Conservation (phyloP, 805 yeast species). For the Candida insectorum region DNA sequence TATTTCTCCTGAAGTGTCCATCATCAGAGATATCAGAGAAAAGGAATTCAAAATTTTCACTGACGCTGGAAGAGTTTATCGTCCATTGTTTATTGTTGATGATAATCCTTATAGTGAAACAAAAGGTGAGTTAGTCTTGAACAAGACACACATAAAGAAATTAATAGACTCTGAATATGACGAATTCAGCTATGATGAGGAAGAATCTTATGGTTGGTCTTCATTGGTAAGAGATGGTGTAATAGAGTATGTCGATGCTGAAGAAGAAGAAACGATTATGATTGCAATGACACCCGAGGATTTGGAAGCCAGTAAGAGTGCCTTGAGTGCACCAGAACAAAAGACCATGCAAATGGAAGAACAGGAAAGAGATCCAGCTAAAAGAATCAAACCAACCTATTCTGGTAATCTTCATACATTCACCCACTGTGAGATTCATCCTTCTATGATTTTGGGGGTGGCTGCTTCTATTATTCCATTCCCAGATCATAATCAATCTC, state of each 20-base stretch:
- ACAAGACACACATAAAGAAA: conserved; percentile 77
- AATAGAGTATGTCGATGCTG: conserved; percentile 96
- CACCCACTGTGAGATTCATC: conserved; percentile 99
- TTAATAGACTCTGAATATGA: conserved; percentile 60
- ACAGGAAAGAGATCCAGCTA: conserved; percentile 66
- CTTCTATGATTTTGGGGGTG: conserved; percentile 97
- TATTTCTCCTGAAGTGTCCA: conserved; percentile 92
- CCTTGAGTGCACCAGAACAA: conserved; percentile 41
- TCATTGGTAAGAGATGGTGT: conserved; percentile 80
- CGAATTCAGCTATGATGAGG: conserved; percentile 50
- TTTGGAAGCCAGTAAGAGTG: conserved; percentile 59
- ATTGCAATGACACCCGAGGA: conserved; percentile 99
- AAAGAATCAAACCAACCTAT: conserved; percentile 73
- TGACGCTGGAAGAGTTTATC: conserved; percentile 97
- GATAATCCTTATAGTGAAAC: conserved; percentile 70
- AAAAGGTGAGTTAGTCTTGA: conserved; percentile 76
- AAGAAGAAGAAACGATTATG: conserved; percentile 97
- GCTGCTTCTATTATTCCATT: conserved; percentile 98
- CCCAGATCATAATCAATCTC: conserved; percentile 99
- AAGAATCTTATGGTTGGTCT: conserved; percentile 70
- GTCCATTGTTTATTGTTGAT: conserved; percentile 92
- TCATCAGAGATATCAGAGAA: conserved; percentile 95
- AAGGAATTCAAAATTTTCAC: conserved; percentile 94
- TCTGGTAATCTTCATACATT: conserved; percentile 65
- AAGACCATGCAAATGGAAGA: conserved; percentile 40